These are phyloP conservation scores for Ilyonectria mors-panacis DNA, from an alignment of 2,329 filamentous ascomycete species.

Conservation along the genomic window DNA sequence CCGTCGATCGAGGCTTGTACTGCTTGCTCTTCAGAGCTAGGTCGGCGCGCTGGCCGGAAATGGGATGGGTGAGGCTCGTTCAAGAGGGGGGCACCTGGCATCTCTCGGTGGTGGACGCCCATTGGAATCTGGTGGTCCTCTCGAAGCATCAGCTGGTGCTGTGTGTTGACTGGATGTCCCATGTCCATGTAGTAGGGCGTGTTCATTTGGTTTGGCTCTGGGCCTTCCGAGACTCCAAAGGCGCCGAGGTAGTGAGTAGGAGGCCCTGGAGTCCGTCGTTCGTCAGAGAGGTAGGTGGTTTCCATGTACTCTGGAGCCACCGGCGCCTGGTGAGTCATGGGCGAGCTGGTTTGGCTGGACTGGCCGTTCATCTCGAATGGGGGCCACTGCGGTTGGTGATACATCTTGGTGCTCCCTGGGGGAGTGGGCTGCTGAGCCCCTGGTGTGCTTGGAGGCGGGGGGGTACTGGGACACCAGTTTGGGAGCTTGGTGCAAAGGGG, in stretches of 20 bases:
- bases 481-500: slow-evolving; percentile 61
- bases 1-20: slow-evolving; percentile 29
- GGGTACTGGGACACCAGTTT: slow-evolving; percentile 60
- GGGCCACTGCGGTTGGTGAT: slow-evolving; percentile 56
- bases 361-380: slow-evolving; percentile 60
- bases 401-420: slow-evolving; percentile 63
- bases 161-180: slow-evolving; percentile 39
- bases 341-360: slow-evolving; percentile 61
- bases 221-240: slow-evolving; percentile 54
- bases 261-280: slow-evolving; percentile 55
- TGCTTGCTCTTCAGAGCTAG: slow-evolving; percentile 42
- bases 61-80: slow-evolving; percentile 43
- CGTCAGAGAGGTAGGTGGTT: slow-evolving; percentile 56
- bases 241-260: slow-evolving; percentile 55
- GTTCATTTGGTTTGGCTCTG: slow-evolving; percentile 44
- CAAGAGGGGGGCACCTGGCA: slow-evolving; percentile 42
- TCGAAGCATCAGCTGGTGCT: slow-evolving; percentile 48
- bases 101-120: slow-evolving; percentile 45
- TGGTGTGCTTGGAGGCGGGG: slow-evolving; percentile 52
- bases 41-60: slow-evolving; percentile 42
- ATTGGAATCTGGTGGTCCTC: slow-evolving; percentile 41
- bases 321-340: slow-evolving; percentile 59
- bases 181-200: slow-evolving; percentile 51
- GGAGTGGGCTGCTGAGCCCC: slow-evolving; percentile 63
- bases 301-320: slow-evolving; percentile 54